Evolutionary conservation across 164 flowering plant species (phyloP), one percentile per base, ranked within the genome.

Genomic region (Berberis thunbergii): DNA sequence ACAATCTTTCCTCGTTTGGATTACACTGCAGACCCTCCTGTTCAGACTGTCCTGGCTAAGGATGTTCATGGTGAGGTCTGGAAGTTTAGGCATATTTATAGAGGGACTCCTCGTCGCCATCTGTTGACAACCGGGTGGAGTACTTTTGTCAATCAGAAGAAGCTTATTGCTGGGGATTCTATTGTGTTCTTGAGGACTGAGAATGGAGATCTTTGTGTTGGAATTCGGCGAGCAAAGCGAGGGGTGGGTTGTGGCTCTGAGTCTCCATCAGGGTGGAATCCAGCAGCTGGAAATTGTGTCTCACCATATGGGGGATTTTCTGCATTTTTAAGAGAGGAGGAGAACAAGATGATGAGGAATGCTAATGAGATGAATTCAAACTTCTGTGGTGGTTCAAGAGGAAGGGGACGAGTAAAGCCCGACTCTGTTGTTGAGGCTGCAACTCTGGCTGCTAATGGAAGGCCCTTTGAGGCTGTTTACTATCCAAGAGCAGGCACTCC

Each of bases 91-190:
- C 99, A 94, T 64, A 91, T 94, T 11, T 94, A 94, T 59, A 73
- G 99, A 58, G 99, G 99, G 49, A 94, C 97, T 0, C 99, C 99
- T 0, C 80, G 97, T 40, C 74, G 99, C 59, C 99, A 94, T 76
- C 78, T 94, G 63, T 72, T 94, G 75, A 94, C 99, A 0, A 94
- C 97, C 4, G 99, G 99, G 4, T 94, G 99, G 99, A 89, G 97
- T 69, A 78, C 81, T 52, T 94, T 94, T 67, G 99, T 94, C 66
- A 91, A 94, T 74, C 89, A 83, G 69, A 94, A 94, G 87, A 94
- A 87, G 77, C 89, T 94, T 6, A 81, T 94, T 59, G 99, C 99
- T 0, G 99, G 99, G 39, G 99, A 94, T 67, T 88, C 97, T 0
- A 83, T 94, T 59, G 99, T 94, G 65, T 94, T 94, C 67, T 61